Evolutionary conservation across 352 stramenopile genomes (phyloP).

Genomic region (Blastocystis sp.): DNA sequence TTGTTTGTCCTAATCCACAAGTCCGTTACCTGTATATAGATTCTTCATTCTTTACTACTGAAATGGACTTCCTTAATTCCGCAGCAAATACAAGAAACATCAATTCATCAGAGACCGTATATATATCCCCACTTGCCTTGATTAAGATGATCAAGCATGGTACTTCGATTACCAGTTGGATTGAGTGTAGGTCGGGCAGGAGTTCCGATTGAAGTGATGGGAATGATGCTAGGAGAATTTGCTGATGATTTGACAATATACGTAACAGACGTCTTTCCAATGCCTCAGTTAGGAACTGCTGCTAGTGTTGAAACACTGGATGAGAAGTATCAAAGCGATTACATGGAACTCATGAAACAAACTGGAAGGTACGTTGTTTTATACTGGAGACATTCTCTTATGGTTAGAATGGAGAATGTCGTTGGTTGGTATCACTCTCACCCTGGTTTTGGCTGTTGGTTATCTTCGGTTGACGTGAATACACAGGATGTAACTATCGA

Average conservation of each 20-base stretch:
- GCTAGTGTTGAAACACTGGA: slow-evolving; percentile 95
- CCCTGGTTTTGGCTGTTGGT: slow-evolving; percentile 98
- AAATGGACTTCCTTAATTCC: slow-evolving; percentile 17
- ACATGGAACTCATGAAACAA: slow-evolving; percentile 99
- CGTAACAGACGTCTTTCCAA: slow-evolving; percentile 99
- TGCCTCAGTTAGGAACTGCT: slow-evolving; percentile 92
- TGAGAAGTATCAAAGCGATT: slow-evolving; percentile 98
- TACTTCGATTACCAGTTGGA: slow-evolving; percentile 39
- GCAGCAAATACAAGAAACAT: slow-evolving; percentile 4
- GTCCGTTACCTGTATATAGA: neutral
- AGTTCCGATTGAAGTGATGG: slow-evolving; percentile 99
- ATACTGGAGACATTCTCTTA: slow-evolving; percentile 18
- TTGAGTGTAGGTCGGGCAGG: slow-evolving; percentile 80
- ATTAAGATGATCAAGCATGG: slow-evolving; percentile 99
- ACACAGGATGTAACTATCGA: slow-evolving; percentile 83
- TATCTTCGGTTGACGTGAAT: slow-evolving; percentile 98
- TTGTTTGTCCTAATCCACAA: neutral
- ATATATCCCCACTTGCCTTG: slow-evolving; percentile 95
- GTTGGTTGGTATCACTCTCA: slow-evolving; percentile 98
- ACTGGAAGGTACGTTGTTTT: slow-evolving; percentile 76
- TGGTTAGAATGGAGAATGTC: slow-evolving; percentile 81
- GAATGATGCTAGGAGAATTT: slow-evolving; percentile 99
- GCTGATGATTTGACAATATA: slow-evolving; percentile 99
- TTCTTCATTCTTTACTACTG: neutral
- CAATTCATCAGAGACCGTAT: slow-evolving; percentile 88